Evolutionary conservation across 495 filamentous ascomycete species (phyloP).

Genomic region (Tuber microsphaerosporum): DNA sequence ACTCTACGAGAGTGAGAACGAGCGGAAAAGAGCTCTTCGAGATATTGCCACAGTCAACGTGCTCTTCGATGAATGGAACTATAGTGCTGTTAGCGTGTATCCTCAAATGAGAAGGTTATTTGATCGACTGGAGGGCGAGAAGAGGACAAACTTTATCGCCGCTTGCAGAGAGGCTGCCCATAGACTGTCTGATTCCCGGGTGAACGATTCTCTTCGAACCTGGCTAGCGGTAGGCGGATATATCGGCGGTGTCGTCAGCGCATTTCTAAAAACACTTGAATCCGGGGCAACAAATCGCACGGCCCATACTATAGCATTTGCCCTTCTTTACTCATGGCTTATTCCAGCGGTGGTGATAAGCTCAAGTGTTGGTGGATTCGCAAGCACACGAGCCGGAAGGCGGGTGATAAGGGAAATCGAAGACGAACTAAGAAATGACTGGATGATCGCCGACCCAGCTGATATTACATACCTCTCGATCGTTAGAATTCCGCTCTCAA

Average conservation of each 20-base stretch:
- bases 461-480: neutral
- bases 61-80: conserved; percentile 9
- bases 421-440: neutral
- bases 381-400: neutral
- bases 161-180: conserved; percentile 5
- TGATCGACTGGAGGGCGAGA: neutral
- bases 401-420: neutral
- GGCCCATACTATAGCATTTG: conserved; percentile 9
- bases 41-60: conserved; percentile 7
- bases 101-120: neutral
- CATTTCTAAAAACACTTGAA: neutral
- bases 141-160: neutral
- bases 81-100: neutral
- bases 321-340: neutral
- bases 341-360: conserved; percentile 7
- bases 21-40: neutral
- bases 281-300: neutral
- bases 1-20: neutral
- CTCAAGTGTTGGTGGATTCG: conserved; percentile 7
- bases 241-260: neutral
- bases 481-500: neutral
- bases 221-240: conserved; percentile 2
- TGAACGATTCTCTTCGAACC: conserved; percentile 4
- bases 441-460: neutral
- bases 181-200: conserved; percentile 6